Evolutionary conservation across 2,329 filamentous ascomycete species (phyloP).

Genomic region (Zymoseptoria brevis): DNA sequence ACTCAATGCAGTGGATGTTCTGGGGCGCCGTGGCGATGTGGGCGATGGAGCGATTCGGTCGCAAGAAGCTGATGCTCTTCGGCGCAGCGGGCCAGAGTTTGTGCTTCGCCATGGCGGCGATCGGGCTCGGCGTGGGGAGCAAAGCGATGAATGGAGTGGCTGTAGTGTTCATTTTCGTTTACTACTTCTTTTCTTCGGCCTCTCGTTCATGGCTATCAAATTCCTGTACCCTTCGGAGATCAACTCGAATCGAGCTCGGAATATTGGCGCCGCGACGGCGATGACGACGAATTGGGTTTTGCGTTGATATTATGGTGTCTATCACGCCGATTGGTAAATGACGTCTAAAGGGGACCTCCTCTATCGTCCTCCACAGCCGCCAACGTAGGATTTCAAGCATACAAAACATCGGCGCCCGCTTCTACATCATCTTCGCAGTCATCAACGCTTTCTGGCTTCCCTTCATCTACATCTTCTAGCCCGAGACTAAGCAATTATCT

Average conservation of each 20-base stretch:
- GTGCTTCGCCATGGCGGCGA: not conserved
- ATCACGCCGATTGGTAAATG: no score
- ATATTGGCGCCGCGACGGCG: constrained; percentile 47
- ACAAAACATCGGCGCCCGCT: no score
- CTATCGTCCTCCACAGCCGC: no score
- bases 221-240: constrained; percentile 32
- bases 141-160: constrained; percentile 31
- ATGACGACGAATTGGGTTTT: constrained; percentile 40
- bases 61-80: not conserved
- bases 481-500: constrained; percentile 2
- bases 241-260: constrained; percentile 42
- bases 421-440: no score
- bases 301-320: not conserved
- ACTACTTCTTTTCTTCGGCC: constrained; percentile 60
- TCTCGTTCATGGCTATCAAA: constrained; percentile 36
- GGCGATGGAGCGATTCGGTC: not conserved
- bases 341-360: no score
- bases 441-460: no score
- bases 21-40: not conserved
- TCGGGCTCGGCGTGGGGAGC: not conserved
- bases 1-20: constrained; percentile 28
- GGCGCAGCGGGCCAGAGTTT: not conserved
- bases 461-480: no score
- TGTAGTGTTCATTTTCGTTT: constrained; percentile 48
- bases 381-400: no score